Base-by-base conservation (phyloP, 2,329 filamentous ascomycete species). In the Calonectria pauciramosa region DNA sequence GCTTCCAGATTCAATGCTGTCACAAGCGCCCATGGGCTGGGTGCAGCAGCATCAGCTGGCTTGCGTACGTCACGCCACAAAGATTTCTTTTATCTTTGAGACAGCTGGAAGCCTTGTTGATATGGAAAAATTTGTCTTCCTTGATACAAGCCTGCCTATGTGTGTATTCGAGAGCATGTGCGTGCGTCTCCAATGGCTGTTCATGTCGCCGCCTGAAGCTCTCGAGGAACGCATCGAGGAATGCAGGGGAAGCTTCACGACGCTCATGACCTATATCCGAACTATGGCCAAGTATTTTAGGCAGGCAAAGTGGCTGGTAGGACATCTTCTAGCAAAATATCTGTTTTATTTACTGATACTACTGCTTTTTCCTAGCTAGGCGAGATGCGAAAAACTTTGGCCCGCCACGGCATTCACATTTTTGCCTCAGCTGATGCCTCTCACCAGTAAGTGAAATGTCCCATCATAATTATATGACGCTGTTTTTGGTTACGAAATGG, bases 261-360 rank as follows among this genome's bases (percentile, higher is more conserved):
- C 20, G 20, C n/a, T 70, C 26, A 70, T 70, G 51, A 23, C 26
- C n/a, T 38, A 65, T 28, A 34, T 70, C 26, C 20, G 64, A 65
- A 70, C n/a, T 5, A 70, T 70, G 68, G 32, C 68, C 2, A 38
- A 38, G 18, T 70, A 70, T n/a, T 65, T 70, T 36, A 49, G 34
- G n/a, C 68, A 70, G 20, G 68, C 59, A 13, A 36, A 65, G 32
- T 70, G 68, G 68, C 59, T 70, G 47, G 68, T 70, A 20, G 34
- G 18, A 34, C 32, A 26, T 30, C 1, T 18, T 3, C 5, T 3
- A 26, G 14, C 5, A 32, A 64, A 54, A 32, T 32, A 32, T 32
- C 13, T 11, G 4, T 32, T 2, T 3, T 9, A 16, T 26, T 7
- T 52, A 23, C 6, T 18, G 13, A 41, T 64, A 23, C 47, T 70